Evolutionary conservation across 2,329 filamentous ascomycete species (phyloP).

Genomic region (Metarhizium anisopliae): DNA sequence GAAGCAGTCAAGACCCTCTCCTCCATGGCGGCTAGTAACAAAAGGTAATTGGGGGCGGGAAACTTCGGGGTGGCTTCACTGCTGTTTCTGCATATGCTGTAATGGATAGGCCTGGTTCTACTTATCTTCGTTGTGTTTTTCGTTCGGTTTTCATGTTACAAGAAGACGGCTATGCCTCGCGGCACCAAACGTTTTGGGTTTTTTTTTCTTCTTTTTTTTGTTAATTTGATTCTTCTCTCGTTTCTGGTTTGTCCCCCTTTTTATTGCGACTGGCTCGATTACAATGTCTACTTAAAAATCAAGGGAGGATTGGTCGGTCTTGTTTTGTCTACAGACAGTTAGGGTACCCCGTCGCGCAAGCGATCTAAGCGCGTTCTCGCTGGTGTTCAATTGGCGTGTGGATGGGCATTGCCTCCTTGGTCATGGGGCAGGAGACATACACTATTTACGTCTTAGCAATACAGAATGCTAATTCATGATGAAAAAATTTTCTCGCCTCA

Average conservation of each 20-base stretch:
- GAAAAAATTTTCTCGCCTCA: not conserved
- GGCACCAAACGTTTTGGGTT: constrained; percentile 23
- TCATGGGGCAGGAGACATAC: not conserved
- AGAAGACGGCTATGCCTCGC: constrained; percentile 31
- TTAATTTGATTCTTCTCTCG: not conserved
- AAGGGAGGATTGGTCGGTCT: not conserved
- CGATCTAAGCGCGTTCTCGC: not conserved
- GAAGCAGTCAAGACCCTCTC: not conserved
- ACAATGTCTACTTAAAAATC: constrained; percentile 2
- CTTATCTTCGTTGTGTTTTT: constrained; percentile 9
- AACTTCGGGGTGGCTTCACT: not conserved
- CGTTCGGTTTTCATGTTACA: constrained; percentile 13
- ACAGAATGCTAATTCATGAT: constrained; percentile 5
- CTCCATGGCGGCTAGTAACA: not conserved
- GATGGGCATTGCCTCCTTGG: constrained; percentile 1
- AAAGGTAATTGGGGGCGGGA: not conserved
- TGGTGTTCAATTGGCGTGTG: constrained; percentile 4
- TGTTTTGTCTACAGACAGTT: constrained; percentile 2
- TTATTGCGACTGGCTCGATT: constrained; percentile 9
- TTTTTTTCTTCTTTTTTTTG: constrained; percentile 9
- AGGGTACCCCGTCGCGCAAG: constrained; percentile 4
- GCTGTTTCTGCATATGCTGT: constrained; percentile 4
- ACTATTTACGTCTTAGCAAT: constrained; percentile 1
- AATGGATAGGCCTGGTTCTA: constrained; percentile 7
- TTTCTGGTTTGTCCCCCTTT: constrained; percentile 12